These are phyloP conservation scores for Diaporthe caulivora DNA, from an alignment of 2,329 filamentous ascomycete species.

Conservation along the genomic window DNA sequence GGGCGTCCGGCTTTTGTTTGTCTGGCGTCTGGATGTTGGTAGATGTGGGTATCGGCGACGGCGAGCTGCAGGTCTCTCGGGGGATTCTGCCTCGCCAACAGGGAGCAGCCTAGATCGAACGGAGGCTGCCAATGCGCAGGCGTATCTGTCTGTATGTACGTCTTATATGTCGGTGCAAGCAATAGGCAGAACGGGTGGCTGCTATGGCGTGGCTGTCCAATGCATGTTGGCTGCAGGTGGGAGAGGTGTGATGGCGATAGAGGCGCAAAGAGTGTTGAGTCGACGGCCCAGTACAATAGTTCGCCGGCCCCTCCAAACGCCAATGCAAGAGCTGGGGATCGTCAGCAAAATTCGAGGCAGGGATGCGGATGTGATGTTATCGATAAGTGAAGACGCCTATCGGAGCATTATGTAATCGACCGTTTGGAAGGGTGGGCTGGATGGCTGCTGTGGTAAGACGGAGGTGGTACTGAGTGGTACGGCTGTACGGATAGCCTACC, in stretches of 20 bases:
- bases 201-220: background rate
- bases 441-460: background rate
- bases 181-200: background rate
- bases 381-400: slow-evolving; percentile 30
- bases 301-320: slow-evolving; percentile 1
- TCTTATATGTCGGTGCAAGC: background rate
- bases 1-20: background rate
- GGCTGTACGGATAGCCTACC: too few relatives aligned
- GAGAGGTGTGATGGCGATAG: background rate
- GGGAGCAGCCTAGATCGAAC: background rate
- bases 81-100: slow-evolving; percentile 12
- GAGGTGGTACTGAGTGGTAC: too few relatives aligned
- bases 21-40: background rate
- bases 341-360: slow-evolving; percentile 37
- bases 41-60: background rate
- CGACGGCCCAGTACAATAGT: background rate
- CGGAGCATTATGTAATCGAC: slow-evolving; percentile 11
- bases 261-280: background rate
- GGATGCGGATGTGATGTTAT: slow-evolving; percentile 20
- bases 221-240: slow-evolving; percentile 37
- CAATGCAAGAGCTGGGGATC: slow-evolving; percentile 35
- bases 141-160: too few relatives aligned
- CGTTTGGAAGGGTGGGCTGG: slow-evolving; percentile 18
- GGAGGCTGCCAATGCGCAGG: background rate
- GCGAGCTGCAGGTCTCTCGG: background rate